Conservation (phyloP, 805 yeast species). For the Kodamaea hsintzibuensis region DNA sequence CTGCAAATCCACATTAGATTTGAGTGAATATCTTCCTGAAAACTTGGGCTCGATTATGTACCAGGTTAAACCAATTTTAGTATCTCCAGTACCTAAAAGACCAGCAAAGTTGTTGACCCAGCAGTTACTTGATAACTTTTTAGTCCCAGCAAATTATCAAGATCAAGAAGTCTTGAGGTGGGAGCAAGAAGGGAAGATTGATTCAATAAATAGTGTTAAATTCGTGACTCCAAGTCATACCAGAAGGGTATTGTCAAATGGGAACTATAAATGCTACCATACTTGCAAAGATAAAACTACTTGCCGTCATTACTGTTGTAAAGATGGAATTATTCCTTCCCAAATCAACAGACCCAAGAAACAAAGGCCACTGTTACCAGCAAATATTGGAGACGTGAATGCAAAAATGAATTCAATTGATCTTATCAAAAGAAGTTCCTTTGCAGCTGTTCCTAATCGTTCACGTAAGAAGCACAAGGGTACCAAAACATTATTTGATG, state of each 20-base stretch:
- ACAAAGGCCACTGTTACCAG: neutral
- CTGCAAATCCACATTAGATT: slow-evolving; percentile 5
- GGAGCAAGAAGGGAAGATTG: neutral
- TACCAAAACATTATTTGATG: neutral
- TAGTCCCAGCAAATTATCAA: too few species aligned
- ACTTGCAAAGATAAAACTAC: slow-evolving; percentile 37
- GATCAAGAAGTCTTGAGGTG: neutral
- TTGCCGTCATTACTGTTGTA: slow-evolving; percentile 52
- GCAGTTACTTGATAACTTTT: neutral
- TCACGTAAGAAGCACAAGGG: neutral
- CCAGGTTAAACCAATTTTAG: neutral
- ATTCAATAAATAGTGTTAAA: neutral
- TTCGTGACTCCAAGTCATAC: neutral
- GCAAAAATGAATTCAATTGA: neutral
- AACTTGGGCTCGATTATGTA: neutral
- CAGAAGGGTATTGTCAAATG: slow-evolving; percentile 18
- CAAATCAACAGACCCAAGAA: neutral
- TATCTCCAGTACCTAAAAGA: neutral
- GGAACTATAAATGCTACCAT: slow-evolving; percentile 43
- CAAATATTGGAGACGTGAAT: too few species aligned
- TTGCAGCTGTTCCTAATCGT: neutral
- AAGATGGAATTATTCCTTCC: slow-evolving; percentile 33
- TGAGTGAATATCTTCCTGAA: neutral
- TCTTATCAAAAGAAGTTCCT: neutral
- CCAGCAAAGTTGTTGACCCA: neutral